Evolutionary conservation across 2,329 filamentous ascomycete species (phyloP).

Genomic region (Cladosporium colombiae): DNA sequence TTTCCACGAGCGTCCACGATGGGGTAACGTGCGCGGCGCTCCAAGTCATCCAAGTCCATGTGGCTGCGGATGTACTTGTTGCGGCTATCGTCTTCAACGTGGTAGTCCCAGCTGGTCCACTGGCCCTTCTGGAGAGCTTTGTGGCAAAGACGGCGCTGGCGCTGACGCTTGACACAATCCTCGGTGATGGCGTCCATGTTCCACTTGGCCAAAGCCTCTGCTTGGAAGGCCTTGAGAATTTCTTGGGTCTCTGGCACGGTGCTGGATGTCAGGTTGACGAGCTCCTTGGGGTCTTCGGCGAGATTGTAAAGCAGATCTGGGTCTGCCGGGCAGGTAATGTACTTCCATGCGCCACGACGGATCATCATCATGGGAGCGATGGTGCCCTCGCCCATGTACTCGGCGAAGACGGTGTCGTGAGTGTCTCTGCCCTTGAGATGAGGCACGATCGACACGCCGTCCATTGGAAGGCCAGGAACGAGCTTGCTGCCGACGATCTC

Average conservation of each 20-base stretch:
- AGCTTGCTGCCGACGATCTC: constrained; percentile 75
- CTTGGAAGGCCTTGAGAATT: constrained; percentile 62
- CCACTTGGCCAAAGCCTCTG: constrained; percentile 76
- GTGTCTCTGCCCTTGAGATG: constrained; percentile 68
- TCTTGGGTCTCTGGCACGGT: constrained; percentile 42
- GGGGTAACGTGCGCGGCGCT: constrained; percentile 73
- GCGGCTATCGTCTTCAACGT: constrained; percentile 66
- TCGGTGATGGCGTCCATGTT: constrained; percentile 75
- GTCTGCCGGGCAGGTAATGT: constrained; percentile 81
- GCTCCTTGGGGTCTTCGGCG: constrained; percentile 70
- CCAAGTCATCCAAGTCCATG: constrained; percentile 77
- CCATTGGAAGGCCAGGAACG: constrained; percentile 73
- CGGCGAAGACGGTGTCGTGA: constrained; percentile 86
- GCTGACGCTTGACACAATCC: constrained; percentile 74
- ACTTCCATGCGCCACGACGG: constrained; percentile 85
- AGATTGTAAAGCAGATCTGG: constrained; percentile 84
- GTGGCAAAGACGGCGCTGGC: constrained; percentile 77
- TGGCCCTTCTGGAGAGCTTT: constrained; percentile 72
- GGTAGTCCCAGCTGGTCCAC: constrained; percentile 83
- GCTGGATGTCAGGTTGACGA: constrained; percentile 65
- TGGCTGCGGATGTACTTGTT: constrained; percentile 80
- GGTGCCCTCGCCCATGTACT: constrained; percentile 94
- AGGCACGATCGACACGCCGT: constrained; percentile 79
- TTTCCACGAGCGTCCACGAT: constrained; percentile 49
- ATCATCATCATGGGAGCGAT: constrained; percentile 93